These are phyloP conservation scores for Populus nigra DNA, from an alignment of 345 rosid species.

Conservation along the genomic window DNA sequence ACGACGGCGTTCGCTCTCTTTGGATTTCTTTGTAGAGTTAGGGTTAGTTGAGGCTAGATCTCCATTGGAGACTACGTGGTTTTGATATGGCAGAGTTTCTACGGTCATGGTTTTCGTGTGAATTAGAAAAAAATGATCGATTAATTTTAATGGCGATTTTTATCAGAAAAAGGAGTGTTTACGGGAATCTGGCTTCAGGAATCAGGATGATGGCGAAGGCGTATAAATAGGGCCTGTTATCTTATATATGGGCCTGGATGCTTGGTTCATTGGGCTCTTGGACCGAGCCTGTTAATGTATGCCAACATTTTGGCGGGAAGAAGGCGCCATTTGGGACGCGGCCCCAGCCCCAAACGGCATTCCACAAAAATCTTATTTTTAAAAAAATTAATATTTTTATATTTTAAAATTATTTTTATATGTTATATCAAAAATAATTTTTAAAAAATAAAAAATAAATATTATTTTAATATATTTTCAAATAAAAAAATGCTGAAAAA, in stretches of 20 bases:
- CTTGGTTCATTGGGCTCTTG: background rate
- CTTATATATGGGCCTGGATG: background rate
- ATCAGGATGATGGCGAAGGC: background rate
- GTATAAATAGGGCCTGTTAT: background rate
- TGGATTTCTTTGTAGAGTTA: slow-evolving; percentile 48
- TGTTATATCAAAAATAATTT: too few relatives aligned
- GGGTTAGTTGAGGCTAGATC: slow-evolving; percentile 39
- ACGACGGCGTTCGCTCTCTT: slow-evolving; percentile 89
- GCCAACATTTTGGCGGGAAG: background rate
- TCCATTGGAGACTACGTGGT: slow-evolving; percentile 48
- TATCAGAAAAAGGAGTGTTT: background rate
- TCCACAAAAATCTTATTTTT: too few relatives aligned
- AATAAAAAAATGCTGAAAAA: too few relatives aligned
- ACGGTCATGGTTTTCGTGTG: slow-evolving; percentile 40
- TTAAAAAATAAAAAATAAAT: too few relatives aligned
- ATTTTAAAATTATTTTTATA: too few relatives aligned
- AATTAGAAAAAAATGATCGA: background rate
- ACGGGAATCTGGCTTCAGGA: background rate
- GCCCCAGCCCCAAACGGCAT: too few relatives aligned
- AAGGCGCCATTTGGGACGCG: too few relatives aligned
- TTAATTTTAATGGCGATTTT: background rate
- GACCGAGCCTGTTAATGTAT: background rate
- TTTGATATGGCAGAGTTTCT: slow-evolving; percentile 43
- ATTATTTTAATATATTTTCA: too few relatives aligned
- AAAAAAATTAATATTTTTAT: too few relatives aligned